Evolutionary conservation across 306 rosid genomes (phyloP).

Genomic region (Glycine latifolia): DNA sequence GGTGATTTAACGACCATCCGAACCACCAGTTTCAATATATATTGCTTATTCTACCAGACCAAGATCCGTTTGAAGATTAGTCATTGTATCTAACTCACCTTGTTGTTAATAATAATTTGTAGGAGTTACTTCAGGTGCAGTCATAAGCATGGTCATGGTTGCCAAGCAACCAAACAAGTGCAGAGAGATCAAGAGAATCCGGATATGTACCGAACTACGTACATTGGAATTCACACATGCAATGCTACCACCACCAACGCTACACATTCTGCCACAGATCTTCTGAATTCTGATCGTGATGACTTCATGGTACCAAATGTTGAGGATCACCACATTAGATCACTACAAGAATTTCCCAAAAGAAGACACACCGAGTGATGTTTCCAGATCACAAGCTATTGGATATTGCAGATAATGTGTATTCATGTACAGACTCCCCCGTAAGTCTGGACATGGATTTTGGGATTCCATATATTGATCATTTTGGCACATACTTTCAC

Average conservation of each 20-base stretch:
- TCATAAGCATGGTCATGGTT: conserved; percentile 61
- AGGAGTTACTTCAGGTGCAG: conserved; percentile 78
- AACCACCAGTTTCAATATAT: too few species aligned
- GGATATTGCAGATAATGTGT: not conserved
- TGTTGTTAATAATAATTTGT: not conserved
- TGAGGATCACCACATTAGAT: not conserved
- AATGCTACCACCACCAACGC: too few species aligned
- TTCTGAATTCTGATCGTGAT: conserved; percentile 3
- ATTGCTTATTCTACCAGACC: too few species aligned
- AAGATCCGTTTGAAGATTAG: too few species aligned
- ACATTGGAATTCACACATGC: conserved; percentile 80
- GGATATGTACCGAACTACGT: conserved; percentile 53
- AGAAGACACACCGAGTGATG: conserved; percentile 15
- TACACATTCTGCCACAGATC: conserved; percentile 23
- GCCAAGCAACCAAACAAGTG: conserved; percentile 70
- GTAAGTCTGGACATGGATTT: too few species aligned
- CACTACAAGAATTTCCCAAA: conserved; percentile 40
- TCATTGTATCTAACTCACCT: too few species aligned
- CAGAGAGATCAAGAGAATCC: conserved; percentile 58
- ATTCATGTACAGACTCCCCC: not conserved
- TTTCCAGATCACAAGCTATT: conserved; percentile 14
- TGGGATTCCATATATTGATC: too few species aligned
- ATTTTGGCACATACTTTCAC: too few species aligned
- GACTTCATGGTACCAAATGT: conserved; percentile 17
- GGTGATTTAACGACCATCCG: too few species aligned